phyloP scores from a whole-genome alignment of 225 moss, liverwort and hornwort species.

The Bryoerythrophyllum caledonicum region DNA sequence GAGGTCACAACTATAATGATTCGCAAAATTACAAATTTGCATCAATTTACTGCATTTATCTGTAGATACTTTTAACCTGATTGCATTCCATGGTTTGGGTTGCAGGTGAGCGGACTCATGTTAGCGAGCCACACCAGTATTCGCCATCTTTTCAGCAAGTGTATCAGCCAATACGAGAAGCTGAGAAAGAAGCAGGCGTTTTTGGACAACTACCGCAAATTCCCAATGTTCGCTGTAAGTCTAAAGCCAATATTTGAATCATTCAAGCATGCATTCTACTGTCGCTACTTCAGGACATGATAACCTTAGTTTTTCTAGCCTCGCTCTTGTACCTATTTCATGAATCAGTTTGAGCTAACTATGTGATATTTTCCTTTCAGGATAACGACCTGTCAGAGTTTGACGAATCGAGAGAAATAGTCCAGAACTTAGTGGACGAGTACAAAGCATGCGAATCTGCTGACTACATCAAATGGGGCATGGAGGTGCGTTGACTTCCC shows the following conservation, averaged over 20 bases:
- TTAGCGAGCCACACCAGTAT: conserved; percentile 98
- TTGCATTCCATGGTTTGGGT: conserved; percentile 15
- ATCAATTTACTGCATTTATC: conserved; percentile 5
- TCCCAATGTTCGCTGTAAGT: conserved; percentile 99
- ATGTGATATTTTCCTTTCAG: conserved; percentile 47
- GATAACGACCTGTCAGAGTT: conserved; percentile 98
- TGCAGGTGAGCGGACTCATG: conserved; percentile 99
- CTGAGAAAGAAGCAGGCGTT: conserved; percentile 99
- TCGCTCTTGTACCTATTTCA: not conserved
- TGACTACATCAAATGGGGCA: conserved; percentile 99
- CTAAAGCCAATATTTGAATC: not conserved
- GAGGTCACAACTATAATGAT: not conserved
- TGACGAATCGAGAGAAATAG: conserved; percentile 97
- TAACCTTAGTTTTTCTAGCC: not conserved
- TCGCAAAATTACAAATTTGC: not conserved
- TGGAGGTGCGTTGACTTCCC: conserved; percentile 71
- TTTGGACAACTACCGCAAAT: conserved; percentile 99
- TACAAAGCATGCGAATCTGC: conserved; percentile 99
- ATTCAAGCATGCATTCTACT: not conserved
- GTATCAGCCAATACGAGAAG: conserved; percentile 99
- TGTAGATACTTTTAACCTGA: conserved; percentile 14
- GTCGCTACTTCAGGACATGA: conserved; percentile 1
- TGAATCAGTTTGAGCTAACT: not conserved
- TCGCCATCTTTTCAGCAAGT: conserved; percentile 99
- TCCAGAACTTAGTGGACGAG: conserved; percentile 97